These are phyloP conservation scores for Aspergillus brasiliensis DNA, from an alignment of 2,329 filamentous ascomycete species.

Conservation along the genomic window DNA sequence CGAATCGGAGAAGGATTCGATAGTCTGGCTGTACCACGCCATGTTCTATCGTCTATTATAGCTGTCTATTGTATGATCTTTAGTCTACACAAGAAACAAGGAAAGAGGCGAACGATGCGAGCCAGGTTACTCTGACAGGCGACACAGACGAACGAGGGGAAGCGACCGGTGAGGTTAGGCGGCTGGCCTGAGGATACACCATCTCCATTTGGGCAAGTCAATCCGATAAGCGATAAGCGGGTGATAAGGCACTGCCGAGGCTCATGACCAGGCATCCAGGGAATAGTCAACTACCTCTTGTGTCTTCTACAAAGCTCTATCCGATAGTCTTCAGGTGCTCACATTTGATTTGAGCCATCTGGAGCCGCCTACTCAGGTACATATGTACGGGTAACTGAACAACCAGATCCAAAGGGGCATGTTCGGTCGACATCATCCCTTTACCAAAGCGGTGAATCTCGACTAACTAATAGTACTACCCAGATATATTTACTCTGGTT, in stretches of 20 bases:
- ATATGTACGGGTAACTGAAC: no score
- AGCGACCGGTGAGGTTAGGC: not conserved
- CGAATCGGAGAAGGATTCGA: conserved; percentile 37
- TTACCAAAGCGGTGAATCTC: no score
- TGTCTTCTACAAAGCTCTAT: no score
- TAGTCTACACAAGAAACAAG: not conserved
- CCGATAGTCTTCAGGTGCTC: no score
- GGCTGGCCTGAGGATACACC: not conserved
- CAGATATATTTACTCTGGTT: no score
- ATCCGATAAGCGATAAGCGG: not conserved
- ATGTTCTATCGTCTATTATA: conserved; percentile 19
- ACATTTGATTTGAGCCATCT: no score
- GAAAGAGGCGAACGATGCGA: not conserved
- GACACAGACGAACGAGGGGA: not conserved
- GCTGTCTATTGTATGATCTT: not conserved
- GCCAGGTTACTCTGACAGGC: not conserved
- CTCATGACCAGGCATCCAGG: not conserved
- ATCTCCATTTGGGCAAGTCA: not conserved
- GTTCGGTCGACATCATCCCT: no score
- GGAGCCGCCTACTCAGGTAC: no score
- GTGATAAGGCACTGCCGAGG: not conserved
- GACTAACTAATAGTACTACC: no score
- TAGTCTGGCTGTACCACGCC: conserved; percentile 38
- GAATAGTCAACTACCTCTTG: no score
- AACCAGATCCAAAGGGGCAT: no score